These are phyloP conservation scores for Solanum chilense DNA, from an alignment of 257 asterid genomes.

Conservation along the genomic window DNA sequence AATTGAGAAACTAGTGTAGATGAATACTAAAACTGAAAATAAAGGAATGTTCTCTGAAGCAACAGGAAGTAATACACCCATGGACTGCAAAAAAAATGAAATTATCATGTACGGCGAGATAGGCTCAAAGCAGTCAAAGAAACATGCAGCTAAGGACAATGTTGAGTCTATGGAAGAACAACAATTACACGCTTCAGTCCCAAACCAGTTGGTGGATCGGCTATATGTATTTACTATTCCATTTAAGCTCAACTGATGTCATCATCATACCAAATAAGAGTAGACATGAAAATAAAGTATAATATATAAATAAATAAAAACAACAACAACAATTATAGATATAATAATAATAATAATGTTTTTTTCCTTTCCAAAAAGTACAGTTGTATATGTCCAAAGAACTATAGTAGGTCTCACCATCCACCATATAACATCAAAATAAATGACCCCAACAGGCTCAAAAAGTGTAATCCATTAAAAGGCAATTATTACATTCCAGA, in stretches of 20 bases:
- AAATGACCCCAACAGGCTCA: slow-evolving; percentile 7
- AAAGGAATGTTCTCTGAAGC: background rate
- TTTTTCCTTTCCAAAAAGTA: background rate
- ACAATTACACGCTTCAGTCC: background rate
- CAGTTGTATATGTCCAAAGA: background rate
- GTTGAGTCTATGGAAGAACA: background rate
- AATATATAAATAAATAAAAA: background rate
- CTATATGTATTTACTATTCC: background rate
- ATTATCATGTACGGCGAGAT: background rate
- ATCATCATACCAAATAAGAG: background rate
- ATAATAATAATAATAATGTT: background rate
- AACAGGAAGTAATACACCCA: background rate
- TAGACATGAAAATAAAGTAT: background rate
- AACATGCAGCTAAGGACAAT: background rate
- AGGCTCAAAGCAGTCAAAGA: background rate
- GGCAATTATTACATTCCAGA: slow-evolving; percentile 2
- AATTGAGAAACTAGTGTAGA: background rate
- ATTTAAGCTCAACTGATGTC: background rate
- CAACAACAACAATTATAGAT: background rate
- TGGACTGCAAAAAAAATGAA: background rate
- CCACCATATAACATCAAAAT: background rate
- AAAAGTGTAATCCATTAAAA: slow-evolving; percentile 2
- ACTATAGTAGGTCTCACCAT: background rate
- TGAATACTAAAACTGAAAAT: background rate
- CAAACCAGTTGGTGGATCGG: background rate